Conservation (phyloP, 2,329 filamentous ascomycete genomes). For the Graphilbum sp. region DNA sequence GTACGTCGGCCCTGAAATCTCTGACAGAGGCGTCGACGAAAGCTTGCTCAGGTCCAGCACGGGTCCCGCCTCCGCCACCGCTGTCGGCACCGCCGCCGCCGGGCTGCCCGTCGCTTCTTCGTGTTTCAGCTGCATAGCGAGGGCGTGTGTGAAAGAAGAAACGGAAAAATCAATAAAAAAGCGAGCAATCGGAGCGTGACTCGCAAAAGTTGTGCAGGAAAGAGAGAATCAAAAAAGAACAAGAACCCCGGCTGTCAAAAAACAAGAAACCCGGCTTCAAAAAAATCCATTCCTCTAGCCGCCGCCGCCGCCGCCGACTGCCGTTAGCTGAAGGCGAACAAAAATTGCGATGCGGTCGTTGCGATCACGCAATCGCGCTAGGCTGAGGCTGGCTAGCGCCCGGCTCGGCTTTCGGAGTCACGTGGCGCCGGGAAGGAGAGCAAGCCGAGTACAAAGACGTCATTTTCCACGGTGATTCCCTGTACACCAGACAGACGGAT, state of each 20-base stretch:
- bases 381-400: neutral
- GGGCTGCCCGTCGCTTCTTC: conserved; percentile 10
- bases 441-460: too few relatives aligned
- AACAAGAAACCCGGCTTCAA: neutral
- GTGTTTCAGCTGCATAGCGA: conserved; percentile 10
- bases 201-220: too few relatives aligned
- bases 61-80: neutral
- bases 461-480: too few relatives aligned
- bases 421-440: too few relatives aligned
- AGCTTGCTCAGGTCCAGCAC: conserved; percentile 18
- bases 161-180: conserved; percentile 1
- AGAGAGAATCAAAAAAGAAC: too few relatives aligned
- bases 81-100: conserved; percentile 1
- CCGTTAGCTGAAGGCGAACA: neutral
- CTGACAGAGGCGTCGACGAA: conserved; percentile 33
- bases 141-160: neutral
- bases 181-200: neutral
- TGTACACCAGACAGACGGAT: too few relatives aligned
- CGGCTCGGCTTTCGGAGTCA: too few relatives aligned
- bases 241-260: neutral
- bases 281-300: neutral
- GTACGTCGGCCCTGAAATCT: conserved; percentile 77
- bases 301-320: neutral
- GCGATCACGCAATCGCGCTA: conserved; percentile 13
- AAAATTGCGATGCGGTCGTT: conserved; percentile 1